A percentile compares a stretch with the other conserved stretches of the same genome.
Conservation (phyloP, 495 filamentous ascomycete species). For the Durotheca rogersii region DNA sequence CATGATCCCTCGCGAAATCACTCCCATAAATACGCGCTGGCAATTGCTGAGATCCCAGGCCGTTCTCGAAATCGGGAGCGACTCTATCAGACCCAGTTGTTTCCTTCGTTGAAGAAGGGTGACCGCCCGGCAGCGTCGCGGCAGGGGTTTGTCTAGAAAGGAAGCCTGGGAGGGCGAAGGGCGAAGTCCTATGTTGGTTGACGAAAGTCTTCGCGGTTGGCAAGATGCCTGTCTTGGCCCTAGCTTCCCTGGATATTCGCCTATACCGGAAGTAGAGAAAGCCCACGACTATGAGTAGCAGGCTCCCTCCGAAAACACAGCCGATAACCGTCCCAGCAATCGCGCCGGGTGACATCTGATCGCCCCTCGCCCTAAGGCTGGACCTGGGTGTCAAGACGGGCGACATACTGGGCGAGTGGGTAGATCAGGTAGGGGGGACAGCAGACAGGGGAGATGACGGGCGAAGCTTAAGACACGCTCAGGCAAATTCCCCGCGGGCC, state of each 20-base stretch:
- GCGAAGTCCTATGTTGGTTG: constrained; percentile 14
- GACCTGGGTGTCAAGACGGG: constrained; percentile 13
- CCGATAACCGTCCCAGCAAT: constrained; percentile 38
- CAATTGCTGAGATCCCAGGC: constrained; percentile 17
- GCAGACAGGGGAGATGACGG: too few species aligned
- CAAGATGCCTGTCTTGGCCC: constrained; percentile 19
- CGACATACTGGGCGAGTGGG: constrained; percentile 11
- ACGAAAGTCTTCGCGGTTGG: constrained; percentile 15
- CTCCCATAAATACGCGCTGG: constrained; percentile 14
- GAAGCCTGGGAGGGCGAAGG: constrained; percentile 16
- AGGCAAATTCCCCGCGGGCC: neutral
- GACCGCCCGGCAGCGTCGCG: constrained; percentile 2
- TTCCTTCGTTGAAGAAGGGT: constrained; percentile 20
- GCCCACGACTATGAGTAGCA: constrained; percentile 33
- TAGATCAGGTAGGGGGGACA: too few species aligned
- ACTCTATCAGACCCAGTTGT: constrained; percentile 15
- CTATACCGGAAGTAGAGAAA: constrained; percentile 38
- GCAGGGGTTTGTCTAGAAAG: constrained; percentile 9
- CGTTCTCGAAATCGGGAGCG: constrained; percentile 12
- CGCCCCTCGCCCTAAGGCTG: constrained; percentile 18
- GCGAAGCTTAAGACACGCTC: constrained; percentile 14
- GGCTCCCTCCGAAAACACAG: constrained; percentile 31
- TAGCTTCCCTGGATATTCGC: constrained; percentile 24
- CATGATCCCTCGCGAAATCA: constrained; percentile 20
- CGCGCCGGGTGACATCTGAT: constrained; percentile 31